Conservation (phyloP, 768 basidiomycete species). For the Mycena indigotica region DNA sequence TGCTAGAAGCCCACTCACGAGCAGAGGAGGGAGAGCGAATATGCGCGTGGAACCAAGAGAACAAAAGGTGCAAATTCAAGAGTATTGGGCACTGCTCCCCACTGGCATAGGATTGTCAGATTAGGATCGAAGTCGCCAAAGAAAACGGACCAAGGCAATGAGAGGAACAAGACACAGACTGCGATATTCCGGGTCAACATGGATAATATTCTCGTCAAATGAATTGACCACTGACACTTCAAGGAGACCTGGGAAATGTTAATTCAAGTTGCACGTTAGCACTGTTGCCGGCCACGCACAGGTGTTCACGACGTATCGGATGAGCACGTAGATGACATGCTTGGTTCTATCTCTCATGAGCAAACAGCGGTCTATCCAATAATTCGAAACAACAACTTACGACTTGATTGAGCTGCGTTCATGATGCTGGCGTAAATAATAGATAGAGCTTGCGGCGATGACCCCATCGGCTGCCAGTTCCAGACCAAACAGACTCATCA, state of each 20-base stretch:
- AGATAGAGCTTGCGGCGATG: not conserved
- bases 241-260: too few relatives aligned
- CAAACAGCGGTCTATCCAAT: not conserved
- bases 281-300: not conserved
- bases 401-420: not conserved
- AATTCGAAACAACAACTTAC: not conserved
- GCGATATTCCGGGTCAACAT: too few relatives aligned
- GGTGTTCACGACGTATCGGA: not conserved
- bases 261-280: not conserved
- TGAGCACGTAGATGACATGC: not conserved
- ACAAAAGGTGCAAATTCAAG: not conserved
- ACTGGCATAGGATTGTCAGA: not conserved
- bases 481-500: not conserved
- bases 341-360: not conserved
- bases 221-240: too few relatives aligned
- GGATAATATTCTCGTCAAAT: too few relatives aligned
- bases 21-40: not conserved
- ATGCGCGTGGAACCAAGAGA: not conserved
- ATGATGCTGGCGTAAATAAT: not conserved
- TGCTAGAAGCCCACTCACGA: not conserved
- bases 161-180: not conserved
- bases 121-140: not conserved
- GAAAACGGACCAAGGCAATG: not conserved
- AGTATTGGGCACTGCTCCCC: not conserved
- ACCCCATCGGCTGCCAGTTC: not conserved